Evolutionary conservation across 2,329 filamentous ascomycete species (phyloP).

Genomic region (Nothopassalora personata): DNA sequence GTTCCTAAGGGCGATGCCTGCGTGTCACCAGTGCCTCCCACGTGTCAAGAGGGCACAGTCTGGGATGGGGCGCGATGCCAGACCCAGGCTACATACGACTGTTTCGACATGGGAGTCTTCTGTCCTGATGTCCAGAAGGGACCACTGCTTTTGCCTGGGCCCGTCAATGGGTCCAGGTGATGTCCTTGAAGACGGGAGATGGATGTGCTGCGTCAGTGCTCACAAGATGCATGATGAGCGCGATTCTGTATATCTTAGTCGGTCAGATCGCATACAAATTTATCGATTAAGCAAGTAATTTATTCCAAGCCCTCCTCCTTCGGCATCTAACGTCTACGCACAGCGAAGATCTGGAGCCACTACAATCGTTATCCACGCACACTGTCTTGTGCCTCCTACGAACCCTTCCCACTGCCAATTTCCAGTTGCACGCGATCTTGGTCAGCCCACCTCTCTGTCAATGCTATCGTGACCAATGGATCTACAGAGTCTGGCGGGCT

Average conservation of each 20-base stretch:
- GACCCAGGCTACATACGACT: not conserved
- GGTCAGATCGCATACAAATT: not conserved
- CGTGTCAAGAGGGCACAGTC: not conserved
- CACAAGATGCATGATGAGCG: not conserved
- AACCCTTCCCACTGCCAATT: no score
- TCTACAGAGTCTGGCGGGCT: no score
- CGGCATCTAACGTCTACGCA: no score
- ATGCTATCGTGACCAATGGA: no score
- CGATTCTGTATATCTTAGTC: not conserved
- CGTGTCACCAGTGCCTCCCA: not conserved
- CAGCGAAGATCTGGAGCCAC: no score
- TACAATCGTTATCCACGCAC: no score
- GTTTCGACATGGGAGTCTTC: not conserved
- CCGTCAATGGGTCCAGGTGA: not conserved
- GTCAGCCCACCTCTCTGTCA: no score
- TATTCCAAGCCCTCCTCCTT: no score
- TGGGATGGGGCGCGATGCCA: not conserved
- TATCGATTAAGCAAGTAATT: no score
- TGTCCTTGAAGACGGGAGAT: not conserved
- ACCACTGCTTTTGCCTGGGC: not conserved
- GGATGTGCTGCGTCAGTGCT: not conserved
- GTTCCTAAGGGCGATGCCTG: not conserved
- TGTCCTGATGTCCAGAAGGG: not conserved
- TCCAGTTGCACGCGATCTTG: no score
- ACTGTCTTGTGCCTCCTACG: no score